phyloP scores from a whole-genome alignment of 192 early-diverging fungal species.

The Chytriomyces sp. region DNA sequence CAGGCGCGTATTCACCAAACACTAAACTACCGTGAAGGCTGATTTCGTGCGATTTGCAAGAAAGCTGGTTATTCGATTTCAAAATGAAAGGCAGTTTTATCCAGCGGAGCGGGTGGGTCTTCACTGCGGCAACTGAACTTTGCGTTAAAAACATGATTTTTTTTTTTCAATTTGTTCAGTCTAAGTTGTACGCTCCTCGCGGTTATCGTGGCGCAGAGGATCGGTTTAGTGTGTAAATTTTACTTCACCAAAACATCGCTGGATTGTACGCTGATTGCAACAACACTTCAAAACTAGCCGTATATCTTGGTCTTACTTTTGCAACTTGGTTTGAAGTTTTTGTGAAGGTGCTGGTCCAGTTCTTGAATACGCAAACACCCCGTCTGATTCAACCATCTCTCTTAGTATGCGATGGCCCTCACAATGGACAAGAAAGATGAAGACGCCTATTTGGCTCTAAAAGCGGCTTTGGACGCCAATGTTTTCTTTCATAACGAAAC shows the following conservation, averaged over 20 bases:
- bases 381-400: not conserved
- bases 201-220: conserved; percentile 17
- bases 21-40: conserved; percentile 9
- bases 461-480: conserved; percentile 59
- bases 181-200: conserved; percentile 6
- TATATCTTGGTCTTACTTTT: conserved; percentile 52
- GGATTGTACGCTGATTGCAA: not conserved
- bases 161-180: not conserved
- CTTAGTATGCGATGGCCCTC: conserved; percentile 63
- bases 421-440: conserved; percentile 54
- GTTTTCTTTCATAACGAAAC: conserved; percentile 64
- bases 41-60: conserved; percentile 45
- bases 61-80: conserved; percentile 42
- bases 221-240: not conserved
- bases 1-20: no score
- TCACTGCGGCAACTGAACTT: not conserved
- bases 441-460: conserved; percentile 65
- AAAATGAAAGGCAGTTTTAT: conserved; percentile 49
- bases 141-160: not conserved
- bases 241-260: not conserved
- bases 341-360: conserved; percentile 55
- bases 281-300: conserved; percentile 2
- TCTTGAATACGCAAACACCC: not conserved
- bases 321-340: conserved; percentile 71
- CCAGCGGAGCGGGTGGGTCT: conserved; percentile 34